These are phyloP conservation scores for Pyricularia sp. DNA, from an alignment of 2,329 filamentous ascomycete genomes.

Conservation along the genomic window DNA sequence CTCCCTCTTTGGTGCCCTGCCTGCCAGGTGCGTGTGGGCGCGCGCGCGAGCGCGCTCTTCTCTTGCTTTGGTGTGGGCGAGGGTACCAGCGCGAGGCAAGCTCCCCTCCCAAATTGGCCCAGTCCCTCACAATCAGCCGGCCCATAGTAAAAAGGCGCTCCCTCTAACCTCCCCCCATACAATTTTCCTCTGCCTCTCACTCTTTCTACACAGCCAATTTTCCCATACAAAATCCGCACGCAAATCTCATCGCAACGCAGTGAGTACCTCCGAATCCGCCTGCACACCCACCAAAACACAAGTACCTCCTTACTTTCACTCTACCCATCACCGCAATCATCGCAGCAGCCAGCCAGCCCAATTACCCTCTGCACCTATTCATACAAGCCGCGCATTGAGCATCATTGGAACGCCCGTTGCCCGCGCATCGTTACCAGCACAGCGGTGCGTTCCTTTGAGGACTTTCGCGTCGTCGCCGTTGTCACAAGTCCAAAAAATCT, in stretches of 20 bases:
- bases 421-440: not conserved
- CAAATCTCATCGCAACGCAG: constrained; percentile 38
- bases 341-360: constrained; percentile 2
- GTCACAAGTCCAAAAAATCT: not conserved
- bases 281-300: constrained; percentile 26
- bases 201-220: constrained; percentile 26
- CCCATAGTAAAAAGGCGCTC: constrained; percentile 55
- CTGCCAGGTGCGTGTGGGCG: constrained; percentile 1
- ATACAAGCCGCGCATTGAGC: constrained; percentile 3
- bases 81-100: not conserved
- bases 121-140: constrained; percentile 46
- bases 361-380: constrained; percentile 3
- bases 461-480: not conserved
- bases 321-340: constrained; percentile 2
- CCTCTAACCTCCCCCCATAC: constrained; percentile 44
- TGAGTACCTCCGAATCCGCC: constrained; percentile 43
- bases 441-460: not conserved
- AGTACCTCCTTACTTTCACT: constrained; percentile 22
- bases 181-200: constrained; percentile 41
- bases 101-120: constrained; percentile 12
- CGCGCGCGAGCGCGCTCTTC: not conserved
- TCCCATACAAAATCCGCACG: constrained; percentile 52
- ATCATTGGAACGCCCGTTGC: not conserved
- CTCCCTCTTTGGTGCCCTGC: constrained; percentile 5
- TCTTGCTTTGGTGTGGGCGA: constrained; percentile 1